Conservation (phyloP, 2,329 filamentous ascomycete species). For the Botrytis galanthina region DNA sequence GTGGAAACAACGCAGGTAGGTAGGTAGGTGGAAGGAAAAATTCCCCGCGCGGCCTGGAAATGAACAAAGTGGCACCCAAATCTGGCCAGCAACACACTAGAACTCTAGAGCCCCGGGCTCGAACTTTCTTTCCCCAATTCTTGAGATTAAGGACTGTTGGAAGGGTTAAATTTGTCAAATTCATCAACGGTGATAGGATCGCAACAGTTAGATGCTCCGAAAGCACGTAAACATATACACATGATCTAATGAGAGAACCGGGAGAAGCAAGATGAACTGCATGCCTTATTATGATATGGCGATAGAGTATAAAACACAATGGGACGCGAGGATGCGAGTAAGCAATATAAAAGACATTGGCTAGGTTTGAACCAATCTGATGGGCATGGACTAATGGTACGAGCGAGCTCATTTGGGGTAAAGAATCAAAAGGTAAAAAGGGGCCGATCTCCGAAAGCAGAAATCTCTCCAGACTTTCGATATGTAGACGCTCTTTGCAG, state of each 20-base stretch:
- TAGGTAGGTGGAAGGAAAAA: neutral
- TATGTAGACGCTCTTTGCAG: conserved; percentile 9
- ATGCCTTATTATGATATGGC: neutral
- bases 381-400: neutral
- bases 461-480: conserved; percentile 7
- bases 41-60: conserved; percentile 6
- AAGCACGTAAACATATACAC: neutral
- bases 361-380: neutral
- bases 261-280: neutral
- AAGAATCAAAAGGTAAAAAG: neutral
- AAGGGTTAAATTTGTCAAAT: neutral
- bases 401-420: neutral
- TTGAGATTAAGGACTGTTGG: conserved; percentile 5
- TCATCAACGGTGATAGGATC: neutral
- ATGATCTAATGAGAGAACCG: neutral
- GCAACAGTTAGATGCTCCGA: neutral
- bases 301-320: neutral
- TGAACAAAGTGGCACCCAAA: conserved; percentile 6
- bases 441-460: neutral
- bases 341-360: neutral
- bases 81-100: neutral
- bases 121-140: neutral
- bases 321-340: neutral
- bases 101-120: neutral
- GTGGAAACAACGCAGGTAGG: neutral